Conservation (phyloP, 768 basidiomycete species). For the Trichaptum fuscoviolaceum region DNA sequence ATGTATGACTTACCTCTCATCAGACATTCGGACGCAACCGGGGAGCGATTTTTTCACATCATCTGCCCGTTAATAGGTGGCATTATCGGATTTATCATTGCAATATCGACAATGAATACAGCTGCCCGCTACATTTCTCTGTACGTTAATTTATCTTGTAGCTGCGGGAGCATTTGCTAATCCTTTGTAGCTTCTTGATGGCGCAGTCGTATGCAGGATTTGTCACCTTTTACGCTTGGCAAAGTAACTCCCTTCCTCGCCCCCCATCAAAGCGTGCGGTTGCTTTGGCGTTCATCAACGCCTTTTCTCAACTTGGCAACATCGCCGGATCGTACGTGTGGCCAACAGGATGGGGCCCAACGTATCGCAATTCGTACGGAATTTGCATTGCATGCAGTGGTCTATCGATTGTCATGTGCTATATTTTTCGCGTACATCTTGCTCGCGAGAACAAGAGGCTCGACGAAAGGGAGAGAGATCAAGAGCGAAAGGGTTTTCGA, state of each 20-base stretch:
- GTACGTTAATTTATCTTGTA: constrained; percentile 30
- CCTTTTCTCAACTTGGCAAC: constrained; percentile 79
- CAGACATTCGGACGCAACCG: constrained; percentile 65
- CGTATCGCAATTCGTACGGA: constrained; percentile 63
- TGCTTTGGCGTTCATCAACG: constrained; percentile 79
- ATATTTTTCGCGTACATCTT: constrained; percentile 44
- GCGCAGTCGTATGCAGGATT: constrained; percentile 70
- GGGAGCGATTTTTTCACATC: constrained; percentile 72
- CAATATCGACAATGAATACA: constrained; percentile 57
- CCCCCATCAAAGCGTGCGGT: constrained; percentile 85
- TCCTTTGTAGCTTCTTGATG: constrained; percentile 58
- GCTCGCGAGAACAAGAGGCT: constrained; percentile 33
- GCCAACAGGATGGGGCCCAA: constrained; percentile 65
- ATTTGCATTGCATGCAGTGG: constrained; percentile 63
- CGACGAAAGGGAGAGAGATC: constrained; percentile 34
- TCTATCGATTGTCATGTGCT: constrained; percentile 44
- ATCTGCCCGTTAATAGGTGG: constrained; percentile 47
- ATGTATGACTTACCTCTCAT: constrained; percentile 8
- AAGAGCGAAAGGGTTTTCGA: constrained; percentile 33
- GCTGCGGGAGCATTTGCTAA: neutral
- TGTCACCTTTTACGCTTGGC: constrained; percentile 56
- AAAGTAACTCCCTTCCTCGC: constrained; percentile 59
- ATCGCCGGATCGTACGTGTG: constrained; percentile 75
- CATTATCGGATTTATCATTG: constrained; percentile 62
- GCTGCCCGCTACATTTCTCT: constrained; percentile 60